Conservation (phyloP, 805 yeast genomes). For the Cyberlindnera mississippiensis region DNA sequence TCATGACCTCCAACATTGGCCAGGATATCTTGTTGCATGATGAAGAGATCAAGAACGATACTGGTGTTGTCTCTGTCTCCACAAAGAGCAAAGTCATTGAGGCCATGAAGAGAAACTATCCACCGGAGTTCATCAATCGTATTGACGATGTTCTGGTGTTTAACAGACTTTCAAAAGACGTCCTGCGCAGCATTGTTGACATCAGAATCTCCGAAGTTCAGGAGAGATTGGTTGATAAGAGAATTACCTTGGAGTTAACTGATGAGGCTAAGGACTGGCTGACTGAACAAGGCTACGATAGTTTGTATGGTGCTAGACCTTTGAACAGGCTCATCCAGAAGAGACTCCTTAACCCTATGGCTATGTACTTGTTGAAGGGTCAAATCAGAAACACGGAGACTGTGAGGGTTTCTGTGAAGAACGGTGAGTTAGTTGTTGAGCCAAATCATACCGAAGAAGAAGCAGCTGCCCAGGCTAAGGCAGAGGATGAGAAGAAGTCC, state of each 20-base stretch:
- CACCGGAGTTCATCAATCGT: conserved; percentile 95
- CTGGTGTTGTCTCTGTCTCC: conserved; percentile 51
- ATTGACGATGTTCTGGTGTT: conserved; percentile 92
- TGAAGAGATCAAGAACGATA: conserved; percentile 42
- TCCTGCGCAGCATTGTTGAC: conserved; percentile 77
- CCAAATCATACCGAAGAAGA: conserved; percentile 43
- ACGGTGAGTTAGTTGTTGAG: conserved; percentile 39
- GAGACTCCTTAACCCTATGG: conserved; percentile 82
- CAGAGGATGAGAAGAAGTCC: neutral
- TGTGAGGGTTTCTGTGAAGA: conserved; percentile 46
- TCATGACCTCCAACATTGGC: conserved; percentile 96
- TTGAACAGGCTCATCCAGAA: conserved; percentile 86
- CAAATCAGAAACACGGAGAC: conserved; percentile 58
- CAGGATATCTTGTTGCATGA: conserved; percentile 82
- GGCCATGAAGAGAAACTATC: conserved; percentile 65
- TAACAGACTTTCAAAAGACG: conserved; percentile 77
- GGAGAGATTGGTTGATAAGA: conserved; percentile 70
- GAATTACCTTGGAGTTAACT: conserved; percentile 57
- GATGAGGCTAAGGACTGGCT: conserved; percentile 73
- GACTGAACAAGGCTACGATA: conserved; percentile 85
- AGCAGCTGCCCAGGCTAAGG: conserved; percentile 2
- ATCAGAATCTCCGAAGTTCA: conserved; percentile 79
- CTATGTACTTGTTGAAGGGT: conserved; percentile 74
- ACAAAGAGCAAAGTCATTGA: conserved; percentile 61
- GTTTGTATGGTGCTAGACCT: conserved; percentile 93